Base-by-base conservation (phyloP, 768 basidiomycete species). In the Macrolepiota fuliginosa region DNA sequence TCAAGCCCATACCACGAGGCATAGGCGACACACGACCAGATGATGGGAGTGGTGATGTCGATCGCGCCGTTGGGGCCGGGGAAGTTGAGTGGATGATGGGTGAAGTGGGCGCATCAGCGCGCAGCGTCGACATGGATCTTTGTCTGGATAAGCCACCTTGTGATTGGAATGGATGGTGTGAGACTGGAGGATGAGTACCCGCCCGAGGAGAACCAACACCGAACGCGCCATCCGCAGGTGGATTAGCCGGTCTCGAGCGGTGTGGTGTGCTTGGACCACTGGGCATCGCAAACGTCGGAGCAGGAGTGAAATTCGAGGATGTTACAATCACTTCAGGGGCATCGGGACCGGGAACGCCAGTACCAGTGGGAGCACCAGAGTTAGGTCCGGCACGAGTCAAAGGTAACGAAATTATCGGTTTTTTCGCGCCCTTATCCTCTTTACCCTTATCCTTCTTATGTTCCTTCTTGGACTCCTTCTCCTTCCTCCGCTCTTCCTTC, bases 21-120 rank as follows among this genome's bases (percentile, higher is more conserved):
- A 54, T 67, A 17, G 67, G 62, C 37, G 67, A 60, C n/a, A 56
- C 46, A 54, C 63, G 62, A 15, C 56, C 50, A 22, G 45, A 19
- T 11, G 52, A 22, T 39, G 56, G 32, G 22, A 37, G 39, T 7
- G 54, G 54, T 22, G 63, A 37, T 4, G 36, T 35, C 13, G 63
- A 55, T 4, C 37, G 35, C 22, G 22, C 6, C 36, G n/a, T 25
- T 11, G 22, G 32, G 12, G 24, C 19, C 15, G 59, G 51, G n/a
- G 59, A 54, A 12, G 45, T 46, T 24, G 32, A 37, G 7, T 40
- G 24, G 35, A 17, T 24, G 10, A 61, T 46, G 1, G 52, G 52
- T 6, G 40, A 36, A 2, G 27, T 29, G 19, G 40, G 24, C 19
- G 13, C 27, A 47, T 54, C 53, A 4, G 24, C 27, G 7, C 53